Evolutionary conservation across 1,284 basidiomycete genomes (phyloP).

Genomic region (Fomes fomentarius): DNA sequence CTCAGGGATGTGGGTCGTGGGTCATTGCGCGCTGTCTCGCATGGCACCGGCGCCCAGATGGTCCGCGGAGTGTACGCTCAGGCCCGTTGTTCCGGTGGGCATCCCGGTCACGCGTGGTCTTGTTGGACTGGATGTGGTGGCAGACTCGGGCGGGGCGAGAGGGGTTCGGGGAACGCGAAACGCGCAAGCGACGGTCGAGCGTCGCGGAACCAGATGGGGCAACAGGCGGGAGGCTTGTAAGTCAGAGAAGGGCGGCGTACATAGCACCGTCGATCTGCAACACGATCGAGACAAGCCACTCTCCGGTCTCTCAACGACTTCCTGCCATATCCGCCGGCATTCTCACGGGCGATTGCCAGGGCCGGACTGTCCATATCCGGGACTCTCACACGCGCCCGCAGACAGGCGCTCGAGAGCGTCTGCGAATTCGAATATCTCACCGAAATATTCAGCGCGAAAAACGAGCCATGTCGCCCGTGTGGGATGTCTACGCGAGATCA

Average conservation of each 20-base stretch:
- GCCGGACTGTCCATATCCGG: slow-evolving; percentile 10
- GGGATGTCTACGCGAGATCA: slow-evolving; percentile 11
- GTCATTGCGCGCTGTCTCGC: slow-evolving; percentile 14
- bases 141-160: neutral
- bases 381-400: neutral
- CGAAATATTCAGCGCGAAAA: neutral
- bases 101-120: slow-evolving; percentile 19
- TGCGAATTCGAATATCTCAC: too few species aligned
- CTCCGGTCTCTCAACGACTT: slow-evolving; percentile 18
- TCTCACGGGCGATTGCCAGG: neutral
- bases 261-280: slow-evolving; percentile 22
- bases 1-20: too few species aligned
- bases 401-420: too few species aligned
- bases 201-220: slow-evolving; percentile 23
- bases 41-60: slow-evolving; percentile 20
- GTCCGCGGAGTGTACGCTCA: slow-evolving; percentile 23
- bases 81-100: too few species aligned
- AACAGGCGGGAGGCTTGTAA: slow-evolving; percentile 8
- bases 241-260: neutral
- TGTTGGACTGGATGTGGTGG: slow-evolving; percentile 1
- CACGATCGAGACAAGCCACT: slow-evolving; percentile 26
- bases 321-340: slow-evolving; percentile 10
- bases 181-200: neutral
- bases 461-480: too few species aligned
- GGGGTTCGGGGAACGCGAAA: slow-evolving; percentile 1